Conservation (phyloP, 345 rosid genomes). For the Erodium maritimum region DNA sequence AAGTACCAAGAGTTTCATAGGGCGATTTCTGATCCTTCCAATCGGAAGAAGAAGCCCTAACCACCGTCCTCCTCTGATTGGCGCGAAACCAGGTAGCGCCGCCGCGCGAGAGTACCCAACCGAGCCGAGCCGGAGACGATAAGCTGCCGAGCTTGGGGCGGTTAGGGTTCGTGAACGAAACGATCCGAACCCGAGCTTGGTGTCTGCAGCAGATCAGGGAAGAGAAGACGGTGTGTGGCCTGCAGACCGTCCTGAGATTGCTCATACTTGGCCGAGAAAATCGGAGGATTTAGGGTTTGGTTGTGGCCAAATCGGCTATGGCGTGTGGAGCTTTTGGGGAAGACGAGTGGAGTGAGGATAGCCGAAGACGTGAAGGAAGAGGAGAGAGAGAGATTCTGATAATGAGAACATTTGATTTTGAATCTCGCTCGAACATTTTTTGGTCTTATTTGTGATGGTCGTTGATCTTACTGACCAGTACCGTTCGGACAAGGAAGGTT, state of each 20-base stretch:
- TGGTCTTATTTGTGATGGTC: too few relatives aligned
- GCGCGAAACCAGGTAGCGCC: slow-evolving; percentile 40
- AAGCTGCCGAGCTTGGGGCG: slow-evolving; percentile 3
- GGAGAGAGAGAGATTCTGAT: too few relatives aligned
- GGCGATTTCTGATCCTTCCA: slow-evolving; percentile 75
- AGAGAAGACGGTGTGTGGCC: slow-evolving; percentile 48
- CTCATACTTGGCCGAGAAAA: slow-evolving; percentile 21
- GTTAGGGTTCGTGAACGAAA: slow-evolving; percentile 35
- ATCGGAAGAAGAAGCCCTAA: slow-evolving; percentile 55
- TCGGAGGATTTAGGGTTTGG: too few relatives aligned
- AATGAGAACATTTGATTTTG: too few relatives aligned
- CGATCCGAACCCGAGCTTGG: slow-evolving; percentile 33
- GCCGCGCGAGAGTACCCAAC: slow-evolving; percentile 30
- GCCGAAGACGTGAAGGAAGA: too few relatives aligned
- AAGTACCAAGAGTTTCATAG: slow-evolving; percentile 78
- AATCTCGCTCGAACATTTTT: too few relatives aligned
- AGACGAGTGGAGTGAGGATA: too few relatives aligned
- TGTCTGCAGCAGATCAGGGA: slow-evolving; percentile 39
- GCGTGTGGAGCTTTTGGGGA: too few relatives aligned
- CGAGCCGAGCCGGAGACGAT: slow-evolving; percentile 22
- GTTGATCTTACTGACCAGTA: too few relatives aligned
- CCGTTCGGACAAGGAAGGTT: too few relatives aligned
- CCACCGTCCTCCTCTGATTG: slow-evolving; percentile 48
- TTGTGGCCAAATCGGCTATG: too few relatives aligned
- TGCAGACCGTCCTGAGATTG: slow-evolving; percentile 49